Conservation (phyloP, 164 flowering plant genomes). For the Macadamia tetraphylla region DNA sequence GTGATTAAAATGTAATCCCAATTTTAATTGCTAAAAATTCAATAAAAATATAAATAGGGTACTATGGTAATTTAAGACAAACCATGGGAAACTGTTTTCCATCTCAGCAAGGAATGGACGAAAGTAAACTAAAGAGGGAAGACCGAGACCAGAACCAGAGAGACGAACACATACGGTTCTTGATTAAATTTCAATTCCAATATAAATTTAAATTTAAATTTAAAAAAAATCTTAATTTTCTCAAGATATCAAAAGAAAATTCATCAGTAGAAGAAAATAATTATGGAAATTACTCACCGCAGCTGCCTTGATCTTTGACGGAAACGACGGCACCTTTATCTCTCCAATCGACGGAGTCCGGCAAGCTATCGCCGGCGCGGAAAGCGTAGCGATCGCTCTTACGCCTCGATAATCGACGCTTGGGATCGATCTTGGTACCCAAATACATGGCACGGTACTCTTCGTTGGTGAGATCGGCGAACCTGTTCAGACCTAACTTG, state of each 20-base stretch:
- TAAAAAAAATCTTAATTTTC: too few relatives aligned
- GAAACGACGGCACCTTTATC: conserved; percentile 61
- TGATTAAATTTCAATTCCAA: too few relatives aligned
- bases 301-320: conserved; percentile 84
- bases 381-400: conserved; percentile 44
- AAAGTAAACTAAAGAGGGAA: neutral
- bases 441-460: conserved; percentile 36
- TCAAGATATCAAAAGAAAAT: too few relatives aligned
- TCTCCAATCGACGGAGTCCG: conserved; percentile 87
- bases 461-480: conserved; percentile 43
- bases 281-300: conserved; percentile 46
- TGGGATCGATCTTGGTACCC: conserved; percentile 45
- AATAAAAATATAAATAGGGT: too few relatives aligned
- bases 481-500: conserved; percentile 37
- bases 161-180: neutral
- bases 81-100: neutral
- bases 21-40: too few relatives aligned
- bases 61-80: neutral
- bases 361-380: conserved; percentile 55
- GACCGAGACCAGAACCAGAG: neutral
- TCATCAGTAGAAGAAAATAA: neutral
- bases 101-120: neutral
- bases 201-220: too few relatives aligned
- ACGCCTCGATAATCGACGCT: conserved; percentile 19
- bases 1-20: neutral